phyloP scores from a whole-genome alignment of 805 yeast species.

The Saturnispora galanensis region DNA sequence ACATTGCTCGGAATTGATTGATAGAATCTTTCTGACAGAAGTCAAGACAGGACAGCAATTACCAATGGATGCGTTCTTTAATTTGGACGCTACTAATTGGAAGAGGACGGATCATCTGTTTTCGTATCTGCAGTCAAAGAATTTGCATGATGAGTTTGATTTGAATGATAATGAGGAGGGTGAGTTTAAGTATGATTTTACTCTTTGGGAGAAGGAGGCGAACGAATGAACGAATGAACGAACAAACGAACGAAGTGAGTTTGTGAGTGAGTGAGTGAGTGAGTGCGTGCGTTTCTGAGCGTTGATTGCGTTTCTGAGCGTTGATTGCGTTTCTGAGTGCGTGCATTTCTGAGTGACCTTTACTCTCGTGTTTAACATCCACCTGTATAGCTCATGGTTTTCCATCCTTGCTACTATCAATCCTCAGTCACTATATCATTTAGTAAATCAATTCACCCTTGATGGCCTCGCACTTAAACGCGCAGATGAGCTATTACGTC shows the following conservation, averaged over 20 bases:
- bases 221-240: slow-evolving; percentile 6
- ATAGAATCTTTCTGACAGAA: slow-evolving; percentile 61
- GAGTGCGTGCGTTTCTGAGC: too few relatives aligned
- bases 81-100: slow-evolving; percentile 32
- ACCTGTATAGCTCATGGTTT: too few relatives aligned
- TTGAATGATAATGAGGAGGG: slow-evolving; percentile 26
- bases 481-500: too few relatives aligned
- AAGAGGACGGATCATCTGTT: slow-evolving; percentile 30
- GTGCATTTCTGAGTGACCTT: too few relatives aligned
- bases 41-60: slow-evolving; percentile 32
- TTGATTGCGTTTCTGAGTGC: too few relatives aligned
- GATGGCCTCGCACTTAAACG: too few relatives aligned
- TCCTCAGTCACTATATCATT: neutral
- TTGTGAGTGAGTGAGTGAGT: too few relatives aligned
- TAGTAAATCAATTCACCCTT: neutral
- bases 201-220: slow-evolving; percentile 40
- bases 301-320: too few relatives aligned
- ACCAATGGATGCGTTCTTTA: slow-evolving; percentile 65
- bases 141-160: slow-evolving; percentile 18
- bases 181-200: slow-evolving; percentile 47
- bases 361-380: too few relatives aligned
- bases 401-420: too few relatives aligned
- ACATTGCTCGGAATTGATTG: slow-evolving; percentile 28
- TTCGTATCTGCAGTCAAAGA: slow-evolving; percentile 31
- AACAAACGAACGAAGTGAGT: neutral